Evolutionary conservation across 108 stramenopile species (phyloP).

Genomic region (Pseudonitzschia delicatissima): DNA sequence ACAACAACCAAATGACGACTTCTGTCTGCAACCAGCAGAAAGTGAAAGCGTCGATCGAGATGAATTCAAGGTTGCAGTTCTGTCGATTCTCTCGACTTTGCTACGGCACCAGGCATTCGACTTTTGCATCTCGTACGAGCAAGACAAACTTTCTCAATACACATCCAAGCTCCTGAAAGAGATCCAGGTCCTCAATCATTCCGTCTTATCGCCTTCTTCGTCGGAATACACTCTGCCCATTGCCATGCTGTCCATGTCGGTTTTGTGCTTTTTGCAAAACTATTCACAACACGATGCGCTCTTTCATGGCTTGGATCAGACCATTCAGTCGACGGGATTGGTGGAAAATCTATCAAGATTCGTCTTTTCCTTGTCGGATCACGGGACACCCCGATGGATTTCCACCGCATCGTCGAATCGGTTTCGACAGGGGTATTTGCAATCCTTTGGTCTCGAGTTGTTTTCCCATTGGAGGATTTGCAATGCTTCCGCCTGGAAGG

Average conservation of each 20-base stretch:
- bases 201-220: neutral
- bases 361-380: neutral
- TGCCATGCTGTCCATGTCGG: slow-evolving; percentile 16
- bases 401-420: slow-evolving; percentile 4
- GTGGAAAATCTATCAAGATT: slow-evolving; percentile 23
- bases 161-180: slow-evolving; percentile 12
- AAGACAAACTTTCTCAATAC: neutral
- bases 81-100: neutral
- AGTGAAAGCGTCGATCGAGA: neutral
- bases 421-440: slow-evolving; percentile 3
- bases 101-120: neutral
- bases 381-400: slow-evolving; percentile 11
- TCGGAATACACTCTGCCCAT: slow-evolving; percentile 15
- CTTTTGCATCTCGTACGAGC: neutral
- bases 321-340: slow-evolving; percentile 18
- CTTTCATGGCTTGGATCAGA: slow-evolving; percentile 11
- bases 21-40: neutral
- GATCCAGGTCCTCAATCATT: slow-evolving; percentile 4
- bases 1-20: no score
- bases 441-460: slow-evolving; percentile 9
- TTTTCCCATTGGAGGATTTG: slow-evolving; percentile 15
- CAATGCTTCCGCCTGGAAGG: slow-evolving; percentile 4
- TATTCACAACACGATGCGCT: neutral
- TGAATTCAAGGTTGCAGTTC: neutral
- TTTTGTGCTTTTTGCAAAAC: slow-evolving; percentile 23